These are phyloP conservation scores for Houttuynia cordata DNA, from an alignment of 164 flowering plant species.

Conservation along the genomic window DNA sequence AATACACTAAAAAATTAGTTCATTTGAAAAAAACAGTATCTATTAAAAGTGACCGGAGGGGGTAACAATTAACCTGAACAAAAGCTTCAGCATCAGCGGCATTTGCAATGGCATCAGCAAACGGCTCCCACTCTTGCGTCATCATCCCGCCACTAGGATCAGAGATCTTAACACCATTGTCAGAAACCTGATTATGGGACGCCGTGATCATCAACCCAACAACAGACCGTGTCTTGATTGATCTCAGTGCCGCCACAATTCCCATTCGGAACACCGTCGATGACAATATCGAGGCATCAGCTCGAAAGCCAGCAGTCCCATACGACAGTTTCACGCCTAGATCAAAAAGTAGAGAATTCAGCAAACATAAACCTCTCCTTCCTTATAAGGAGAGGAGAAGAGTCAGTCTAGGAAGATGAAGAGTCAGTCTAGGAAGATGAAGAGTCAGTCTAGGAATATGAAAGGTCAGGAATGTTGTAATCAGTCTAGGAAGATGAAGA, in stretches of 20 bases:
- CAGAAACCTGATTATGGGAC: slow-evolving; percentile 72
- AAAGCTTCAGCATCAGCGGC: slow-evolving; percentile 41
- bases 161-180: slow-evolving; percentile 81
- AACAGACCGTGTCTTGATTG: slow-evolving; percentile 47
- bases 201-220: slow-evolving; percentile 93
- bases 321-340: slow-evolving; percentile 66
- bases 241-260: slow-evolving; percentile 63
- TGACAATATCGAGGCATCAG: slow-evolving; percentile 58
- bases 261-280: slow-evolving; percentile 72
- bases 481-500: too few relatives aligned
- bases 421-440: too few relatives aligned
- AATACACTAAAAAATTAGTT: too few relatives aligned
- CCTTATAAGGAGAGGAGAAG: too few relatives aligned
- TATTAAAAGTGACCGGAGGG: too few relatives aligned
- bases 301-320: slow-evolving; percentile 89
- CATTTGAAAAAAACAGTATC: too few relatives aligned
- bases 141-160: slow-evolving; percentile 89
- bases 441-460: too few relatives aligned
- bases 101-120: slow-evolving; percentile 73
- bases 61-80: slow-evolving; percentile 20
- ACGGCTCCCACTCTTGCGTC: slow-evolving; percentile 88
- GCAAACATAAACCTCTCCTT: too few relatives aligned
- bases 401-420: too few relatives aligned
- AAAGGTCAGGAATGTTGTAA: too few relatives aligned
- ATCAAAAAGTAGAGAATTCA: neutral